These are phyloP conservation scores for Chaetomidium leptoderma DNA, from an alignment of 495 filamentous ascomycete species.

Conservation along the genomic window DNA sequence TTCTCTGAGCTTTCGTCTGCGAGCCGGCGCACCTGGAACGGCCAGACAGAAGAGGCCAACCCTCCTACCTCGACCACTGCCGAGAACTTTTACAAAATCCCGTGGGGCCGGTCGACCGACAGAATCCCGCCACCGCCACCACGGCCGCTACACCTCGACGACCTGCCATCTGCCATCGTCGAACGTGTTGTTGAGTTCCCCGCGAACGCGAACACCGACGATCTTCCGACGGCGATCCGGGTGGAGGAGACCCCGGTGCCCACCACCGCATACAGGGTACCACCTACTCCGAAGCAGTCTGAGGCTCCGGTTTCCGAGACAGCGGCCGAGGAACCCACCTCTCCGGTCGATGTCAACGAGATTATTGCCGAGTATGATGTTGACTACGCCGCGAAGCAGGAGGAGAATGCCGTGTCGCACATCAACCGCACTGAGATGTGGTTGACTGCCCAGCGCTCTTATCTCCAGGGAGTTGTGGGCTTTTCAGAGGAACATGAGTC, in stretches of 20 bases:
- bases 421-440: conserved; percentile 77
- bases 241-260: conserved; percentile 33
- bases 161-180: conserved; percentile 46
- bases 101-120: conserved; percentile 52
- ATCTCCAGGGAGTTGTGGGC: conserved; percentile 69
- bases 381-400: conserved; percentile 61
- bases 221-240: conserved; percentile 62
- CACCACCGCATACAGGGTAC: conserved; percentile 29
- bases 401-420: conserved; percentile 59
- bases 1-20: conserved; percentile 74
- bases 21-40: conserved; percentile 73
- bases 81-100: conserved; percentile 76
- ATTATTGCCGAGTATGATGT: conserved; percentile 65
- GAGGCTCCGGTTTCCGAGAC: conserved; percentile 35
- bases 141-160: conserved; percentile 32
- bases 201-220: conserved; percentile 44
- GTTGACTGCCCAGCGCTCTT: conserved; percentile 73
- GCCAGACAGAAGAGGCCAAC: conserved; percentile 40
- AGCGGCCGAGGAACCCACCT: conserved; percentile 30
- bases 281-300: conserved; percentile 16
- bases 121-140: conserved; percentile 32
- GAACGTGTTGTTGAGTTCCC: conserved; percentile 65
- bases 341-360: conserved; percentile 45
- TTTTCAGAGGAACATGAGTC: conserved; percentile 31
- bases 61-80: conserved; percentile 74